Conservation (phyloP, 345 rosid species). For the Syzygium oleosum region DNA sequence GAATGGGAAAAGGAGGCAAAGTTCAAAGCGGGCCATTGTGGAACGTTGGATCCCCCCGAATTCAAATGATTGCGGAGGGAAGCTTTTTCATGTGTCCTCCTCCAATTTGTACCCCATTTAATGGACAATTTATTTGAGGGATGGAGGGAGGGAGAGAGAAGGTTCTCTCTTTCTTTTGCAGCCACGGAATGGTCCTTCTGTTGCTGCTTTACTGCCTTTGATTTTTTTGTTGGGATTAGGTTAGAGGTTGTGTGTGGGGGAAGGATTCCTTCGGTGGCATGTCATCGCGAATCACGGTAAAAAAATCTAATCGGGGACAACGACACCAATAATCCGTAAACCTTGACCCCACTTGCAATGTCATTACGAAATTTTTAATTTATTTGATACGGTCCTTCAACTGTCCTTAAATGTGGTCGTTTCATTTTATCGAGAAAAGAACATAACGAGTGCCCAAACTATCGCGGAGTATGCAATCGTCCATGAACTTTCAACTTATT, state of each 20-base stretch:
- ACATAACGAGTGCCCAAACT: not conserved
- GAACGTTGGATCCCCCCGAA: constrained; percentile 30
- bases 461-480: not conserved
- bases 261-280: not conserved
- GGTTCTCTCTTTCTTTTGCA: not conserved
- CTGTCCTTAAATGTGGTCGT: rapidly evolving
- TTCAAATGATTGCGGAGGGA: constrained; percentile 27
- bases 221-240: not conserved
- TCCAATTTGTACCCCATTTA: constrained; percentile 8
- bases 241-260: not conserved
- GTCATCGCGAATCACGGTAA: not conserved
- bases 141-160: not conserved
- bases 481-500: not conserved
- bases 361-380: rapidly evolving
- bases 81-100: not conserved
- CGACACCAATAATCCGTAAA: too few relatives aligned
- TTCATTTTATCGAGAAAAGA: not conserved
- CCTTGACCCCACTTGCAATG: not conserved
- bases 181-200: not conserved
- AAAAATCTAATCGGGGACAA: not conserved
- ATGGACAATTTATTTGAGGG: constrained; percentile 6
- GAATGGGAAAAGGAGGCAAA: constrained; percentile 3
- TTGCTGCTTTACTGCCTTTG: not conserved
- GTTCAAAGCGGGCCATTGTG: constrained; percentile 2
- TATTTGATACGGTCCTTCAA: rapidly evolving